Evolutionary conservation across 257 asterid species (phyloP).

Genomic region (Osmanthus fragrans): DNA sequence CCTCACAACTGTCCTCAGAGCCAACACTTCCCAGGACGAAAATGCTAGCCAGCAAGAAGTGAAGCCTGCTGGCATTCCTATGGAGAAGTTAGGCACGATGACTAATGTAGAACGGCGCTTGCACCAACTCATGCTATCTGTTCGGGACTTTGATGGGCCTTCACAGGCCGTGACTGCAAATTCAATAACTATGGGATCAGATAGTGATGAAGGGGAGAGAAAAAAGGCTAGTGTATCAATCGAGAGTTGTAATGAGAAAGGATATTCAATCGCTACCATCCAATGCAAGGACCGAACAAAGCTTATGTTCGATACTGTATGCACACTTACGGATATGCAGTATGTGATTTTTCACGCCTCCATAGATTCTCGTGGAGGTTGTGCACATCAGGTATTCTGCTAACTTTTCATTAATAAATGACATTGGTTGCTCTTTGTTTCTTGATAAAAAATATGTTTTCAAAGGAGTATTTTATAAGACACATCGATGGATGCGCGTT

Average conservation of each 20-base stretch:
- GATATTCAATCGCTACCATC: constrained; percentile 62
- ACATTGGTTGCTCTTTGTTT: neutral
- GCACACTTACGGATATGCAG: constrained; percentile 78
- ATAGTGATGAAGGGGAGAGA: constrained; percentile 36
- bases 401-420: neutral
- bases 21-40: constrained; percentile 45
- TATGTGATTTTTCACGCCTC: constrained; percentile 79
- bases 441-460: neutral
- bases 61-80: constrained; percentile 54
- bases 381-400: constrained; percentile 56
- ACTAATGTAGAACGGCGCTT: constrained; percentile 63
- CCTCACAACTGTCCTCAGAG: constrained; percentile 62
- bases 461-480: constrained; percentile 71
- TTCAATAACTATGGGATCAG: constrained; percentile 13
- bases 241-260: constrained; percentile 73
- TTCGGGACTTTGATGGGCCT: constrained; percentile 53
- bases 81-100: constrained; percentile 45
- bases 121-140: constrained; percentile 77
- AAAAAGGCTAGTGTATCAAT: constrained; percentile 36
- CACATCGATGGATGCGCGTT: constrained; percentile 59
- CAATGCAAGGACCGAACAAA: constrained; percentile 64
- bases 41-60: constrained; percentile 39
- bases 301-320: constrained; percentile 83
- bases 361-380: constrained; percentile 57
- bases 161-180: neutral